phyloP scores from a whole-genome alignment of 768 basidiomycete species.

The Porphyrellus cyaneotinctus region DNA sequence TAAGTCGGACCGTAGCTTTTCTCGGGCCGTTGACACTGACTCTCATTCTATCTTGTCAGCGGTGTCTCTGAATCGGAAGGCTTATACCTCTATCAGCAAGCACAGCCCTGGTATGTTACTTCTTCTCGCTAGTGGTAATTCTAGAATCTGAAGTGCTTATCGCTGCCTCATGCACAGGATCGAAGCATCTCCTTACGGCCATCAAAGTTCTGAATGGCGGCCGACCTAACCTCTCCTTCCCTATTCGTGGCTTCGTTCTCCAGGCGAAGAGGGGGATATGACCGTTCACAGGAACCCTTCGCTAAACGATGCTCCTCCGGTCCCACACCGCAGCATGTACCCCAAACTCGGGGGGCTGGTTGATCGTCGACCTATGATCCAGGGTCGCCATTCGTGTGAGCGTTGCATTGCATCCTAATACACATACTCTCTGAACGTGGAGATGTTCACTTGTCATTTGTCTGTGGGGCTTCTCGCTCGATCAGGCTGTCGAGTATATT shows the following conservation, averaged over 20 bases:
- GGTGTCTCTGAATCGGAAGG: background rate
- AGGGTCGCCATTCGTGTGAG: constrained; percentile 6
- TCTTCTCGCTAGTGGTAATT: constrained; percentile 1
- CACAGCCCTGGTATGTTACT: constrained; percentile 4
- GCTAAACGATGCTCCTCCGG: constrained; percentile 19
- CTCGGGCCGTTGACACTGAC: background rate
- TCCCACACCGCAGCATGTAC: constrained; percentile 7
- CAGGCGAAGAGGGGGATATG: constrained; percentile 9
- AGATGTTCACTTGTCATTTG: background rate
- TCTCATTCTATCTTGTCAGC: background rate
- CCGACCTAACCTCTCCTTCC: constrained; percentile 3
- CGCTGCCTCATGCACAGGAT: constrained; percentile 14
- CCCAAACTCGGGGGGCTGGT: constrained; percentile 9
- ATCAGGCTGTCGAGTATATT: background rate
- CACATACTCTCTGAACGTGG: constrained; percentile 1
- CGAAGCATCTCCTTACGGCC: constrained; percentile 5
- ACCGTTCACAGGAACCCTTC: constrained; percentile 20
- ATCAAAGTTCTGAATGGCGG: background rate
- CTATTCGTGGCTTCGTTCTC: background rate
- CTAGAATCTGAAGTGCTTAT: constrained; percentile 5
- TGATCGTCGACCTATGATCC: constrained; percentile 1
- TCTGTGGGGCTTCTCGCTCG: background rate
- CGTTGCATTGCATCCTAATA: background rate
- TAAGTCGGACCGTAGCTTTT: too few relatives aligned
- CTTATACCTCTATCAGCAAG: background rate